Evolutionary conservation across 768 basidiomycete species (phyloP).

Genomic region (Mycena metata): DNA sequence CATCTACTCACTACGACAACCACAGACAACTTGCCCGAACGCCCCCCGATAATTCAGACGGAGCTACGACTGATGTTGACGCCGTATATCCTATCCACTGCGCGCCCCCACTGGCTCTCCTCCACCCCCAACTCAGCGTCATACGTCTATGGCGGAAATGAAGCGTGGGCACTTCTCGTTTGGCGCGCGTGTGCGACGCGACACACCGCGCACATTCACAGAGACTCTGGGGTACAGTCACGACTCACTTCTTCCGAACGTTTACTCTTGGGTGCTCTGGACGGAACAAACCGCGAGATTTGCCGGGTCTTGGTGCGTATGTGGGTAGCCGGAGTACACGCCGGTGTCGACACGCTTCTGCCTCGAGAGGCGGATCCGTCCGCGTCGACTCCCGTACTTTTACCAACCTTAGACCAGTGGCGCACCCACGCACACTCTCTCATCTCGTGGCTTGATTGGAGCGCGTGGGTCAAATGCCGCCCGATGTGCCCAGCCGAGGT

Average conservation of each 20-base stretch:
- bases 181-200: slow-evolving; percentile 23
- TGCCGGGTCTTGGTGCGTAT: slow-evolving; percentile 24
- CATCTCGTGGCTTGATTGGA: slow-evolving; percentile 31
- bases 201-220: slow-evolving; percentile 14
- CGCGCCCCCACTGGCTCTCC: slow-evolving; percentile 7
- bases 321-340: slow-evolving; percentile 22
- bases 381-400: slow-evolving; percentile 8
- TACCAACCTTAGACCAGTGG: slow-evolving; percentile 19
- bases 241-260: slow-evolving; percentile 19
- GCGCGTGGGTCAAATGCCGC: slow-evolving; percentile 29
- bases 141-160: too few relatives aligned
- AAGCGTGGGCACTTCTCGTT: slow-evolving; percentile 19
- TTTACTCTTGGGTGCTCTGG: slow-evolving; percentile 5
- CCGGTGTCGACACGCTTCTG: slow-evolving; percentile 17
- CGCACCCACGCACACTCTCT: not conserved
- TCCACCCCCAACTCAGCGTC: too few relatives aligned
- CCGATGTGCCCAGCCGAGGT: slow-evolving; percentile 18
- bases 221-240: not conserved
- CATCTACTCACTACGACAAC: slow-evolving; percentile 42
- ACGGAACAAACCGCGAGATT: slow-evolving; percentile 31
- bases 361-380: slow-evolving; percentile 1
- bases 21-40: slow-evolving; percentile 15
- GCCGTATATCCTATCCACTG: slow-evolving; percentile 27
- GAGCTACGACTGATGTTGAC: slow-evolving; percentile 27
- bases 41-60: slow-evolving; percentile 5